phyloP scores from a whole-genome alignment of 2,329 filamentous ascomycete species.

The Ascochyta fabae region DNA sequence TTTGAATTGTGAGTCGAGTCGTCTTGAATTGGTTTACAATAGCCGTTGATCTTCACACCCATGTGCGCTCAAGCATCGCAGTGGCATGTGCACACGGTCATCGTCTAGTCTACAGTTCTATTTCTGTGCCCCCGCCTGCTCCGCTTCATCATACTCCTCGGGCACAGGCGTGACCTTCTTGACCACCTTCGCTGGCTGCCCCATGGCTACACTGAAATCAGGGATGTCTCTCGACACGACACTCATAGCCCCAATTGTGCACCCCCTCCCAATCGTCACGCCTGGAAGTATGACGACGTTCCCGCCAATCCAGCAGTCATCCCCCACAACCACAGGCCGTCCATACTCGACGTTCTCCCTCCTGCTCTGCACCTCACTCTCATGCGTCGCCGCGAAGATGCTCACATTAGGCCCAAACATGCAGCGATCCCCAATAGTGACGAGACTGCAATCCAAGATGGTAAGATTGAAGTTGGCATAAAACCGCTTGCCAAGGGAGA shows the following conservation, averaged over 20 bases:
- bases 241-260: conserved; percentile 78
- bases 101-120: not conserved
- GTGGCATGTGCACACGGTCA: not conserved
- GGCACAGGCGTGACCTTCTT: conserved; percentile 35
- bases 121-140: not conserved
- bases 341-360: conserved; percentile 59
- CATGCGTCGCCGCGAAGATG: conserved; percentile 61
- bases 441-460: conserved; percentile 60
- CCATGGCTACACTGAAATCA: conserved; percentile 66
- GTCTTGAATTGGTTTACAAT: too few species aligned
- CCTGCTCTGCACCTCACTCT: conserved; percentile 57
- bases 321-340: conserved; percentile 56
- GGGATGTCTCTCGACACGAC: conserved; percentile 82
- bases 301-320: conserved; percentile 56
- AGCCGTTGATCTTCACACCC: not conserved
- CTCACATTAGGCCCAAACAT: conserved; percentile 61
- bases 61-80: not conserved
- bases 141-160: conserved; percentile 7
- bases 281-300: conserved; percentile 70
- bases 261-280: conserved; percentile 77
- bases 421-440: conserved; percentile 60
- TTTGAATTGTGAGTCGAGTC: too few species aligned
- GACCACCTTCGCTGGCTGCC: conserved; percentile 69
- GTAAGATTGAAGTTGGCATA: conserved; percentile 67
- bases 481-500: conserved; percentile 66